phyloP scores from a whole-genome alignment of 176 grass and related monocot genomes.

The Bonia amplexicaulis region DNA sequence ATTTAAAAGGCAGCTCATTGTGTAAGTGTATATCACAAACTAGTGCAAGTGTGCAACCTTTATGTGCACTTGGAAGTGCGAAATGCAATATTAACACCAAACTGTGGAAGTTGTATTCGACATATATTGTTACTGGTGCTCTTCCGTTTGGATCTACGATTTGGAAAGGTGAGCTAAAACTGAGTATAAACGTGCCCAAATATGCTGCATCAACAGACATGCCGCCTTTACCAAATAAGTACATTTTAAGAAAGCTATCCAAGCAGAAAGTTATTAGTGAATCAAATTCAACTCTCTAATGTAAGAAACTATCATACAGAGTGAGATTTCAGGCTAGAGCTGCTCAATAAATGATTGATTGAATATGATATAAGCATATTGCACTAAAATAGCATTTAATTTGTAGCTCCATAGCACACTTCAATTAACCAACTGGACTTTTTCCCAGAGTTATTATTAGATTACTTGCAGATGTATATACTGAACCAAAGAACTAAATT shows the following conservation, averaged over 20 bases:
- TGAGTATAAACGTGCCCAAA: not conserved
- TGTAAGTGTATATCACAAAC: not conserved
- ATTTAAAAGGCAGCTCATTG: not conserved
- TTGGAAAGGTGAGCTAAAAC: not conserved
- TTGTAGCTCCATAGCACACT: not conserved
- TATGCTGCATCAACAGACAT: not conserved
- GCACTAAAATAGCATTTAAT: not conserved
- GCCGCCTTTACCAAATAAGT: not conserved
- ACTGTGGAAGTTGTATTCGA: not conserved
- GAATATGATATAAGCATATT: not conserved
- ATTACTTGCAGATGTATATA: not conserved
- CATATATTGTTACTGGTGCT: not conserved
- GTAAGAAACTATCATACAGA: not conserved
- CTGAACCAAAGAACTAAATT: not conserved
- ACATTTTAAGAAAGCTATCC: constrained; percentile 1
- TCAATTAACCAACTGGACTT: not conserved
- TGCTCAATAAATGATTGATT: not conserved
- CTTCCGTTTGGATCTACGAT: not conserved
- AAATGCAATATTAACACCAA: constrained; percentile 16
- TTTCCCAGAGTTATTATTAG: not conserved
- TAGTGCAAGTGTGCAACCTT: not conserved
- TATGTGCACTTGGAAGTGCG: not conserved
- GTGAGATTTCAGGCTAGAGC: not conserved
- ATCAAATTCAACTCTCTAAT: not conserved
- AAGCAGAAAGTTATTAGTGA: not conserved